Evolutionary conservation across 208 protist genomes (phyloP), one percentile per base, ranked within the genome.

Genomic region (Crithidia thermophila): DNA sequence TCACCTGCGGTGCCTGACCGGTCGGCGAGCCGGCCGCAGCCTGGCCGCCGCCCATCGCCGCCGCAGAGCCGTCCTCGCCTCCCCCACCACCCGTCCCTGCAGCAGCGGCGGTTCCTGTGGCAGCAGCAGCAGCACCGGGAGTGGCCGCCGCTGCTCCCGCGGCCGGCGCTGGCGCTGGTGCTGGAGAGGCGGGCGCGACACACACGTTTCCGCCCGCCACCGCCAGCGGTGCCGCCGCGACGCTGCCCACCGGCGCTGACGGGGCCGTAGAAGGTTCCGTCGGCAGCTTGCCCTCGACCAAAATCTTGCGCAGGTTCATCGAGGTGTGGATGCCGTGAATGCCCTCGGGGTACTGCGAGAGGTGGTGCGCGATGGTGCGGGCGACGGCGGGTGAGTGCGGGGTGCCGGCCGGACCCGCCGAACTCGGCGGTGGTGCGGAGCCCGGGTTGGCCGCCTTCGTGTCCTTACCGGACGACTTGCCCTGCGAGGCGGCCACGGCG

Each of bases 301-400:
- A 27, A 8, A 92, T 46, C 30, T 79, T 39, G 30, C 62, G 49
- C 53, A 95, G 75, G 36, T 79, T 56, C 11, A 72, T 67, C 25
- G 90, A 87, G 33, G 82, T 87, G 49, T 83, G 37, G 9, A 88
- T 68, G 45, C 72, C 72, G 65, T 90, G 82, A 28, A 93, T 83
- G 60, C 85, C 90, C 11, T 90, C 84, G 3, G 87, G 90, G 57
- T 74, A 89, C 58, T 83, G 77, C 45, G 61, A 51, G 1, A 92
- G 56, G 63, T 88, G 75, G 43, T 87, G 77, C 14, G 53, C 39
- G 23, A 82, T 71, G 50, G 57, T 51, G 67, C 61, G 39, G 16
- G 64, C 46, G 18, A 69, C 67, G 7, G 63, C 75, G 7, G 73
- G 63, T 13, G 71, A 59, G 47, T 66, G 42, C 13, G 55, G 57